Conservation (phyloP, 257 asterid species). For the Solanum arcanum region DNA sequence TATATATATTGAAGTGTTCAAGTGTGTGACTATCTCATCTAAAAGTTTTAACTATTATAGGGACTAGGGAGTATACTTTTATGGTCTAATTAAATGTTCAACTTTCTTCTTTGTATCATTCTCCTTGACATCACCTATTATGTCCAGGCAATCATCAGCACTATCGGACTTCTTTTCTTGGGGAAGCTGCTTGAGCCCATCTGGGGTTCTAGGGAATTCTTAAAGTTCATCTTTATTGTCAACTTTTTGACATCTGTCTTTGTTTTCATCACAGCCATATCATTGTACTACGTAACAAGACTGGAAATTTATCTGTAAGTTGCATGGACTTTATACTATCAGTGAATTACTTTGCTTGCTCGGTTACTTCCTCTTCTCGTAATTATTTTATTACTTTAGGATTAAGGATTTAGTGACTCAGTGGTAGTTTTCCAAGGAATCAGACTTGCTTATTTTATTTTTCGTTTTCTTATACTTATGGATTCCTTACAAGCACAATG, state of each 20-base stretch:
- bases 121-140: neutral
- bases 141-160: constrained; percentile 62
- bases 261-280: constrained; percentile 69
- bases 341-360: neutral
- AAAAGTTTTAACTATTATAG: neutral
- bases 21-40: neutral
- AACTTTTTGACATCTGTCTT: constrained; percentile 70
- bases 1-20: neutral
- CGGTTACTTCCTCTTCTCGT: neutral
- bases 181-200: constrained; percentile 92
- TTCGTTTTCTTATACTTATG: neutral
- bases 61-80: neutral
- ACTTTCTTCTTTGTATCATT: neutral
- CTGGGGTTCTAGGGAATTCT: constrained; percentile 87
- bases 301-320: constrained; percentile 84
- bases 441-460: neutral
- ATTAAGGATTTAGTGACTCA: neutral
- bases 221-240: constrained; percentile 75
- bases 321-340: neutral
- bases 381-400: neutral
- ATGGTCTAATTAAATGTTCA: neutral
- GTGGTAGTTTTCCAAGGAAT: neutral
- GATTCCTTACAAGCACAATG: neutral
- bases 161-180: constrained; percentile 63
- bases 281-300: constrained; percentile 60